phyloP scores from a whole-genome alignment of 179 eudicot species.

The Amaranthus tricolor region DNA sequence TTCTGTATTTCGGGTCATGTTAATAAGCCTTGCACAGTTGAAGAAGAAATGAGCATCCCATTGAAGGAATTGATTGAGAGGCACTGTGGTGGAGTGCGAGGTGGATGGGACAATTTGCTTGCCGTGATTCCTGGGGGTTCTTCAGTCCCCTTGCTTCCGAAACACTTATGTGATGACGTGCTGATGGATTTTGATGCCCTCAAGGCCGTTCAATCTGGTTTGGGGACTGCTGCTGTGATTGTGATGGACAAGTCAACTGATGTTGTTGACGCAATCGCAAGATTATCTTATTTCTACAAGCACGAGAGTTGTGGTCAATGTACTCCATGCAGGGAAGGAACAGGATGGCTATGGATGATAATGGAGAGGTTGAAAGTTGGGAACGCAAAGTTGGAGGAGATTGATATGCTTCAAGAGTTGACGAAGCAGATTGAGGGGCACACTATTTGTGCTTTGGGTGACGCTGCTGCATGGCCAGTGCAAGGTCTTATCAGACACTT shows the following conservation, averaged over 20 bases:
- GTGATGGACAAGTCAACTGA: slow-evolving; percentile 98
- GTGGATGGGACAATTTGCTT: slow-evolving; percentile 95
- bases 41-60: slow-evolving; percentile 96
- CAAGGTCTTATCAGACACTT: slow-evolving; percentile 98
- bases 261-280: slow-evolving; percentile 91
- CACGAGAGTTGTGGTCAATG: slow-evolving; percentile 99
- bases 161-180: slow-evolving; percentile 82
- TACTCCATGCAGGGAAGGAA: slow-evolving; percentile 97
- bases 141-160: slow-evolving; percentile 85
- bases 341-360: slow-evolving; percentile 96
- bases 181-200: slow-evolving; percentile 98
- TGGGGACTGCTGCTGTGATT: slow-evolving; percentile 96
- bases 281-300: slow-evolving; percentile 96
- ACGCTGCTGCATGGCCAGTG: slow-evolving; percentile 99
- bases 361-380: slow-evolving; percentile 96
- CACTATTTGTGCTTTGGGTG: slow-evolving; percentile 95
- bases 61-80: slow-evolving; percentile 86
- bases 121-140: slow-evolving; percentile 97
- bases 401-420: slow-evolving; percentile 96
- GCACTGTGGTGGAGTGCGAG: slow-evolving; percentile 97
- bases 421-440: slow-evolving; percentile 99
- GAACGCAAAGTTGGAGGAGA: slow-evolving; percentile 91
- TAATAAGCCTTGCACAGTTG: slow-evolving; percentile 97
- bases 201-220: slow-evolving; percentile 83
- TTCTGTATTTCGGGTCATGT: slow-evolving; percentile 93